Evolutionary conservation across 78 protist genomes (phyloP), one percentile per base, ranked within the genome.

Genomic region (Dictyostelium purpureum): DNA sequence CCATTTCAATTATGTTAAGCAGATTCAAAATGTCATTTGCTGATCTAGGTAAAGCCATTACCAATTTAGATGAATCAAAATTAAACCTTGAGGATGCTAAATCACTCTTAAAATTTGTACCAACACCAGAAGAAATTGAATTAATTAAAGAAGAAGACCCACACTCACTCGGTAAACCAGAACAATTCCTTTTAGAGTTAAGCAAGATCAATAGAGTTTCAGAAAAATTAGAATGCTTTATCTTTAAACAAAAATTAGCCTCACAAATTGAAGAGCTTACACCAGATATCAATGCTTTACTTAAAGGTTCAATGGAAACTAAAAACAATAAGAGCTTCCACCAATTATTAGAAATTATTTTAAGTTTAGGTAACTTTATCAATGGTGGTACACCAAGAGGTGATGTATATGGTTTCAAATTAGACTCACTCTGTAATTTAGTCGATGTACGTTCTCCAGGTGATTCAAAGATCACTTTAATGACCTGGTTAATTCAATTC

Each of bases 341-440:
- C 9, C 45, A 73, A 35, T 33, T 94, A 5, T n/a, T 94, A 28
- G 81, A 79, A 38, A 74, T 94, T 61, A 42, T 94, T n/a, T 61
- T 94, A 21, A 67, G 87, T 16, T 56, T 89, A 18, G 96, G 96
- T 47, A 94, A 94, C 45, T 87, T 79, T 57, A 81, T 94, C 24
- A 94, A 94, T 73, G 88, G 95, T 54, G 94, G 96, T n/a, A 94
- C 96, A 12, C 74, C 79, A 4, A 77, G 89, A 56, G 96, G 96
- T 37, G 93, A 88, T 14, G 57, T 76, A 0, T 67, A 80, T 38
- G 96, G 95, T 61, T 94, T 94, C 87, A 94, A 94, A 66, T 59
- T 94, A 10, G 85, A 77, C 43, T 75, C 91, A 14, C 71, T 87
- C 9, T 2, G 24, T 14, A 37, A 52, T n/a, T 14, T 83, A 11